Percentiles rank a stretch among this genome's conserved stretches.
Evolutionary conservation across 148 eudicot genomes (phyloP).

Genomic region (Vaccinium corymbosum): DNA sequence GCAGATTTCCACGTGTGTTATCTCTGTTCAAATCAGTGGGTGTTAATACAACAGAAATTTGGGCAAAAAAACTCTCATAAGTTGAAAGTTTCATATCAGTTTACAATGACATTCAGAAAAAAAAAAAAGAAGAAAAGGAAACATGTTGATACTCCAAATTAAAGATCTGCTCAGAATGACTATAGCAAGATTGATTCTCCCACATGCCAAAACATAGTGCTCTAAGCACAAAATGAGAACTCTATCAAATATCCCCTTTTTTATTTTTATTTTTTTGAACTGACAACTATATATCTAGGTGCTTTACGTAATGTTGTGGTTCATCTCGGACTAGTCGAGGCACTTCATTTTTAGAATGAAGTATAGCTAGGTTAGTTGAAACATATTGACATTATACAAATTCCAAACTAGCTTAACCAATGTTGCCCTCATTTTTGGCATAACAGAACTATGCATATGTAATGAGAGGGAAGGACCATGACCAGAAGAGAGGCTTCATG

Average conservation of each 20-base stretch:
- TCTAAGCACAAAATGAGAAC: conserved; percentile 1
- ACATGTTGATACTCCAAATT: not conserved
- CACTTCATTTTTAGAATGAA: not conserved
- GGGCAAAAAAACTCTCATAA: not conserved
- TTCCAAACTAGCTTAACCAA: not conserved
- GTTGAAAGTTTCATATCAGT: not conserved
- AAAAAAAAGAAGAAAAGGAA: not conserved
- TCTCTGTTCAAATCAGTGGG: not conserved
- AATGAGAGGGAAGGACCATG: not conserved
- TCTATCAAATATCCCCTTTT: not conserved
- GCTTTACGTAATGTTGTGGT: not conserved
- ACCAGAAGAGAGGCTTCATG: not conserved
- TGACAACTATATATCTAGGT: not conserved
- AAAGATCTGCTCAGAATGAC: not conserved
- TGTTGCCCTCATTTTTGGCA: not conserved
- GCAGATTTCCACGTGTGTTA: too few relatives aligned
- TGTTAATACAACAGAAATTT: not conserved
- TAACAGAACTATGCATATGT: not conserved
- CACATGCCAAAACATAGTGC: conserved; percentile 5
- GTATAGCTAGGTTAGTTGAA: not conserved
- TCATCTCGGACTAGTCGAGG: not conserved
- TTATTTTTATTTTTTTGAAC: too few relatives aligned
- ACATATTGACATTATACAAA: not conserved
- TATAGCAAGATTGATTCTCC: not conserved
- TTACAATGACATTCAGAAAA: not conserved